Base-by-base conservation (phyloP, 257 asterid genomes). In the Solanum pennellii region DNA sequence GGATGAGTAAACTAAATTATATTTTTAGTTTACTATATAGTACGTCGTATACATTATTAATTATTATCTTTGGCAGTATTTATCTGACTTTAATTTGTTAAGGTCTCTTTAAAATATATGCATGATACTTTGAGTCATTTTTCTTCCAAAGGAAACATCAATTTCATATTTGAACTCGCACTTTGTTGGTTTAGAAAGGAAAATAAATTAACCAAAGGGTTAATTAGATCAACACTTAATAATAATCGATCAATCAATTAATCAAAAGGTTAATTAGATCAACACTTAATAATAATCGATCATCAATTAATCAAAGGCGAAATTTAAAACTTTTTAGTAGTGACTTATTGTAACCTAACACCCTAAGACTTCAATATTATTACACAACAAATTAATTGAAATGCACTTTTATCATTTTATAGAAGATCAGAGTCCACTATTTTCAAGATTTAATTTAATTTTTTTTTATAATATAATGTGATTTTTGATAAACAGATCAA, bases 271-370 rank as follows among this genome's bases (percentile, higher is more conserved):
- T 21, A 21, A 59, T 59, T 18, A 59, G 6, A 9, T 59, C 68
- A 59, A 21, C 27, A 60, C 69, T 60, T 23, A 4, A 60, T 23
- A 60, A 23, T 23, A 60, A 60, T 0, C 3, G 3, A 4, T 60
- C 7, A 10, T 4, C 69, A 60, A 23, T 60, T 9, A 1, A 49
- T 49, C 1, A 5, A 5, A 0, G 14, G 14, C 0, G 3, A n/a
- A n/a, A 60, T 60, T 29, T 23, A 23, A 23, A 23, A 60, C 3
- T 60, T 60, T 60, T 1, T 60, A 7, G 23, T 52, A 52, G 29
- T 60, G 29, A 23, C 29, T 60, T 60, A 60, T n/a, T 60, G 27
- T 60, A 11, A n/a, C 15, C 69, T 60, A 60, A 18, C 62, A 52
- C 21, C 65, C n/a, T 56, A 56, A 18, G 65, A 56, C n/a, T 56